Evolutionary conservation across 1,284 basidiomycete genomes (phyloP), one percentile per base, ranked within the genome.

Genomic region (Chondrostereum purpureum): DNA sequence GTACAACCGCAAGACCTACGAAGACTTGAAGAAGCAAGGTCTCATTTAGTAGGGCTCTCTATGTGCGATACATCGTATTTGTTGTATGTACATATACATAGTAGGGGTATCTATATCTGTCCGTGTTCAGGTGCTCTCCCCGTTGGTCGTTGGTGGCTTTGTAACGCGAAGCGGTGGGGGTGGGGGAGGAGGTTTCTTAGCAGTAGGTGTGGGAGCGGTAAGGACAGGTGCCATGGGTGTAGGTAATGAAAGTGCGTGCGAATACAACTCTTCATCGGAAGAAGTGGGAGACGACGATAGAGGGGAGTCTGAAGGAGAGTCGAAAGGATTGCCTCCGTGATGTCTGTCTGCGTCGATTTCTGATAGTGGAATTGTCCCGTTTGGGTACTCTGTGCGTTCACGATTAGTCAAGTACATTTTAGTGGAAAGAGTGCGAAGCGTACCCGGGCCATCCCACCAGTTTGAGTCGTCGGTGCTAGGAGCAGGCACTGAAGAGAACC

Each of bases 11-110:
- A 89, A 92, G 70, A 92, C 89, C 11, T 93, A 91, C 57, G 89
- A 92, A 55, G 90, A 93, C 57, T 70, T 93, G 52, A 92, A 92
- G 71, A 90, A 92, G 65, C 91, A 93, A 61, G 91, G 90, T 48
- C 68, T 93, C 41, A 89, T 93, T 49, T 91, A 67, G 67, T 50
- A n/a, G 27, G 8, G 27, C 8, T 31, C 8, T 31, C 27, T 31
- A 31, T 31, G 19, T 42, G 11, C 44, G 42, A 47, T 45, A 45
- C 27, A 31, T 19, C 39, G n/a, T 18, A 39, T 53, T 45, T 34
- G 46, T 46, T 43, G 45, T 47, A 43, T 46, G 44, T 50, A 46
- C 49, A 44, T 44, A 33, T 50, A 31, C 47, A n/a, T n/a, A 34
- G 46, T 36, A 50, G 42, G 52, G 44, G 27, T 50, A 42, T 50